Base-by-base conservation (phyloP, 305 asterid species). In the Salvia sclarea region DNA sequence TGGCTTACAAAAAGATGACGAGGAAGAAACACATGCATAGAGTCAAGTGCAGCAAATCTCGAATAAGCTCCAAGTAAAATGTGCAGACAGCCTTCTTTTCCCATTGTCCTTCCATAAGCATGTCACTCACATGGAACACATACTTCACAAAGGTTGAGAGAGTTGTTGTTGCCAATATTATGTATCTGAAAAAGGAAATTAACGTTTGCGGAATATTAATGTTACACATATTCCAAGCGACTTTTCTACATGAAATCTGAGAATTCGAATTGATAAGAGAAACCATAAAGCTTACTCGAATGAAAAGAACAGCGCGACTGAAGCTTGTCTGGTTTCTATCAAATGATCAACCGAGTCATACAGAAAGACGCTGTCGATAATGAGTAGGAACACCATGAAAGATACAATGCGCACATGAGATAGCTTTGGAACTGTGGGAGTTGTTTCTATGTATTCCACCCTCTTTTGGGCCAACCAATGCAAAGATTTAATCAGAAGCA, bases 391-490 rank as follows among this genome's bases (percentile, higher is more conserved):
- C 17, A 80, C 95, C 95, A 93, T 64, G 76, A 93, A 93, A 54
- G 98, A 93, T 28, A 84, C 85, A 13, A 88, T 87, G 50, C 97
- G 97, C 58, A 79, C 37, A 68, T 93, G 97, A 57, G 97, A 87
- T 59, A 82, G 67, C 75, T 48, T 72, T 14, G 98, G 77, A 50
- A 93, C 86, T 7, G 96, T 68, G 9, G 98, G 96, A 57, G 98
- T 87, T 12, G 98, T 93, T 70, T 93, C 98, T 44, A 93, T 93
- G 78, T 87, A 86, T 67, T 93, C 98, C 30, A 93, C 95, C 75
- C 98, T 83, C 85, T 93, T 90, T 74, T 93, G 97, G 74, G 96
- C 96, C 88, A 93, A 79, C 98, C 98, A 93, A 78, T 93, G 97
- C 90, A 93, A 75, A 59, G 96, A 75, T 85, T 93, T 93, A 56